These are phyloP conservation scores for Erigeron canadensis DNA, from an alignment of 129 eudicot genomes.

Conservation along the genomic window DNA sequence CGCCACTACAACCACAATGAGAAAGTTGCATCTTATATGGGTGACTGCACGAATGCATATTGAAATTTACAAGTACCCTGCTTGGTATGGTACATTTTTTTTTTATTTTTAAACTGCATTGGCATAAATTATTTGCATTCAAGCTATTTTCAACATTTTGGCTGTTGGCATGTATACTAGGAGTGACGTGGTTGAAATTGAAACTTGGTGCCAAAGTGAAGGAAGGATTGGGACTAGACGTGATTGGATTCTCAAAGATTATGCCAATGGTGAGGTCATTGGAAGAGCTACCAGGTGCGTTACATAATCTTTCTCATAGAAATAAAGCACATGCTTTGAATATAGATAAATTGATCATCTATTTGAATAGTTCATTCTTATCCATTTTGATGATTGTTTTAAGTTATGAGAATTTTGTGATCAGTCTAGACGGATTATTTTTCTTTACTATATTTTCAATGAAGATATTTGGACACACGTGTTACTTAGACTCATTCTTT, in stretches of 20 bases:
- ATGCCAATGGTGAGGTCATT: conserved; percentile 78
- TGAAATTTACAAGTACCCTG: conserved; percentile 79
- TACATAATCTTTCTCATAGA: neutral
- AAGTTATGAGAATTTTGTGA: neutral
- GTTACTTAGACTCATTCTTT: conserved; percentile 3
- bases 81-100: conserved; percentile 42
- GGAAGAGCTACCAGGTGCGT: conserved; percentile 90
- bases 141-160: conserved; percentile 9
- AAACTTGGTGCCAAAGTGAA: conserved; percentile 93
- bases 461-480: conserved; percentile 6
- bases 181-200: conserved; percentile 85
- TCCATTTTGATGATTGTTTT: neutral
- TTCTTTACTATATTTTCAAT: neutral
- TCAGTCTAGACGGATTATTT: neutral
- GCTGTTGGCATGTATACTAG: conserved; percentile 35
- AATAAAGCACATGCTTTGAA: neutral
- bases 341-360: neutral
- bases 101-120: neutral
- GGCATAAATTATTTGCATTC: neutral
- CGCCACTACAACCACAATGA: conserved; percentile 83
- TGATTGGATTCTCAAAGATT: conserved; percentile 83
- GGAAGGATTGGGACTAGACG: conserved; percentile 87
- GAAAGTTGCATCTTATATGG: conserved; percentile 89
- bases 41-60: conserved; percentile 94
- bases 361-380: neutral